Base-by-base conservation (phyloP, 2,329 filamentous ascomycete genomes). In the Waltergamsia citrina region DNA sequence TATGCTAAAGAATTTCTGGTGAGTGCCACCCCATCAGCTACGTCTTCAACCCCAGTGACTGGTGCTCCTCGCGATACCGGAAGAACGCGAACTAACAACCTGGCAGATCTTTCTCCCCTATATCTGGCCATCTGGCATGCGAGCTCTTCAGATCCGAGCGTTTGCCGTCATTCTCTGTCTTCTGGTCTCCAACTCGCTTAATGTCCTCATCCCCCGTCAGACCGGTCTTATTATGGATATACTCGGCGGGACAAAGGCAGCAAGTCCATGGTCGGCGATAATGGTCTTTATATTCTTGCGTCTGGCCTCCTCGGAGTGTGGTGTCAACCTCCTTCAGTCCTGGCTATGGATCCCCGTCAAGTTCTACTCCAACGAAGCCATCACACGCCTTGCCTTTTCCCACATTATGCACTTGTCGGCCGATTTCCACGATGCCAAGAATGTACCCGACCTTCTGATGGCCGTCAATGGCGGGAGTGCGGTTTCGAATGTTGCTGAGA, bases 151-250 rank as follows among this genome's bases (percentile, higher is more conserved):
- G 51, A 52, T 82, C 14, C 78, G 78, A 35, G 72, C 83, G 15
- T 59, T 71, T 9, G 63, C 83, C 4, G 78, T 92, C 29, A 70
- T 71, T 1, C 28, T 83, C 2, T 82, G 82, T 43, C 63, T 92
- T 16, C 53, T 87, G n/a, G 62, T 67, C 33, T 73, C 78, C 36
- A 85, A 88, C 42, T 73, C 73, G 5, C 62, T 93, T 32, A 85
- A 87, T 45, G 63, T 94, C 11, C 60, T 93, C 27, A 75, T 86
- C 21, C 86, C 86, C n/a, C 72, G 82, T 15, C 84, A 92, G 50
- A 74, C 90, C 21, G 86, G 85, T 42, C 75, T 84, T 38, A 78
- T 94, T 41, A 79, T 85, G 42, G 76, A 92, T 47, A 73, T 73
- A 39, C 60, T 93, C 16, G 67, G 67, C 20, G 62, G 65, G 7